Evolutionary conservation across 805 yeast species (phyloP), one percentile per base, ranked within the genome.

Genomic region (Starmerella floris): DNA sequence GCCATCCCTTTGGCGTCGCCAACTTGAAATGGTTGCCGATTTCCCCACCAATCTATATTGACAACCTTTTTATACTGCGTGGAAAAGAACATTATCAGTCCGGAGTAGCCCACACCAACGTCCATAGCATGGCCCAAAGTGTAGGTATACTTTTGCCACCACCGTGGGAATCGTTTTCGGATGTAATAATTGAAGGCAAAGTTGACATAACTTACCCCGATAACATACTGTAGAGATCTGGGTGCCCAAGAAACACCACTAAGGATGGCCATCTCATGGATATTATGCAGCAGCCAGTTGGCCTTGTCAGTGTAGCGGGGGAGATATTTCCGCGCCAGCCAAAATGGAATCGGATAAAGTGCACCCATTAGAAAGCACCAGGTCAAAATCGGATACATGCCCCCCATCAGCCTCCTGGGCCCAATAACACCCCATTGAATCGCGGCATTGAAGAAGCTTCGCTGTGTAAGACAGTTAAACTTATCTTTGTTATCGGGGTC

Each of bases 311-410:
- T 37, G 37, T 32, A 41, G 15, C 49, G 37, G 11, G 56, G 53
- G 2, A 38, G 15, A 19, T 37, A 41, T 40, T 21, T 32, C 20
- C 52, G 43, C 11, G 47, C 45, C 20, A 41, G 45, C 52, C 46
- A 51, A 45, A 44, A 48, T 23, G 53, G 54, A 23, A 49, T 26
- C 11, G 56, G 56, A 17, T 51, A 34, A 25, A 45, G 32, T 13
- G 56, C 58, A 2, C 84, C 83, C 42, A 74, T 62, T 25, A 78
- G 62, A 65, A 78, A 77, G 48, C 80, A 73, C 72, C 75, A 77
- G 56, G 73, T 71, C 45, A 78, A 61, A 13, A 69, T 62, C 1
- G 83, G 83, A 54, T 78, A 78, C 17, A 77, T 55, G 0, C 73
- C 72, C 40, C 69, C 64, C 39, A 63, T 56, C 15, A 61, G 52